These are phyloP conservation scores for Colletotrichum lini DNA, from an alignment of 2,329 filamentous ascomycete genomes.

Conservation along the genomic window DNA sequence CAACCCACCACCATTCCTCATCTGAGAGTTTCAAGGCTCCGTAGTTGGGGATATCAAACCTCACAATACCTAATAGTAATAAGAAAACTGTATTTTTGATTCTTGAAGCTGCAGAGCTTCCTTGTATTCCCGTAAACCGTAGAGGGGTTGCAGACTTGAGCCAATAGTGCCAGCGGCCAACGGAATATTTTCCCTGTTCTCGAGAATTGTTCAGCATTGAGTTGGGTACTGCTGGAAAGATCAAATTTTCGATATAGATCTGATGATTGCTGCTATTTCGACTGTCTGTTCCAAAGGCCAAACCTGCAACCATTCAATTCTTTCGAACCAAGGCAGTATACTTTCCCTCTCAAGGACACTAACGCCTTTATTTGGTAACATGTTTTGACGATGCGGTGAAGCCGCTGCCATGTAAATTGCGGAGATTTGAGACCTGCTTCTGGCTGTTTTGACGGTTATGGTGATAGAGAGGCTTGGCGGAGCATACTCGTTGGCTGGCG, in stretches of 20 bases:
- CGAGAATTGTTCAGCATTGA: not conserved
- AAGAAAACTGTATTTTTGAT: not conserved
- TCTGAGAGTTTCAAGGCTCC: not conserved
- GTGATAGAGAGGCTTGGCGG: not conserved
- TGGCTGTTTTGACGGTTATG: not conserved
- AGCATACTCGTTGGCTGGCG: no score
- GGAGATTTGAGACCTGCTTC: constrained; percentile 1
- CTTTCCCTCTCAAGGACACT: no score
- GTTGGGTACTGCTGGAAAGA: no score
- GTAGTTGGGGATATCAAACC: not conserved
- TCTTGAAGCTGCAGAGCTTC: not conserved
- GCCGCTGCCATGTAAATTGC: not conserved
- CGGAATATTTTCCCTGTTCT: not conserved
- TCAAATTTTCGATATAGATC: no score
- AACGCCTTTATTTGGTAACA: no score
- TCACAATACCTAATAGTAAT: constrained; percentile 17
- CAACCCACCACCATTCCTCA: not conserved
- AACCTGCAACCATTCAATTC: not conserved
- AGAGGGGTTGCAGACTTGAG: not conserved
- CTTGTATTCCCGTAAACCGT: not conserved
- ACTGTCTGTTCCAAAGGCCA: not conserved
- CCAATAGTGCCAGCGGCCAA: not conserved
- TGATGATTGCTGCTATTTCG: not conserved
- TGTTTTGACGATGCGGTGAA: not conserved
- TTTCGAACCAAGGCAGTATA: not conserved